Base-by-base conservation (phyloP, 768 basidiomycete species). In the Zangia roseola region DNA sequence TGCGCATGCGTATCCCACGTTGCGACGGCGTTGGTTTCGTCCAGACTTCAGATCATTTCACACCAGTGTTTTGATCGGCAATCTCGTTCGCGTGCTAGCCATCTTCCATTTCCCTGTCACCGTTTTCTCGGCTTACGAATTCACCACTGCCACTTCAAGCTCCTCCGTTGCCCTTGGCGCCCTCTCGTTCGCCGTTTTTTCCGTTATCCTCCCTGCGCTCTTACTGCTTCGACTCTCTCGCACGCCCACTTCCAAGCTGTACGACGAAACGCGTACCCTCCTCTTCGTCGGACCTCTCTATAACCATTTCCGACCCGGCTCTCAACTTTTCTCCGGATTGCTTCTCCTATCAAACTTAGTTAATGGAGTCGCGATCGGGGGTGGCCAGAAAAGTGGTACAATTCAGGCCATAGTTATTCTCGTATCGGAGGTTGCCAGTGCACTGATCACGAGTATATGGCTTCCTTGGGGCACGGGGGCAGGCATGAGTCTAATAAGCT, bases 381-480 rank as follows among this genome's bases (percentile, higher is more conserved):
- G 83, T 31, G 93, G 88, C 10, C 95, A 97, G 71, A 75, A 77
- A 43, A 90, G 88, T 52, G 95, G 94, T 4, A 94, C 92, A 0
- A 84, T 90, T 4, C 97, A 98, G 64, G 88, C 93, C 4, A 84
- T 95, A 55, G 77, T 97, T 45, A 84, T 99, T 54, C 76, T 98
- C 23, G 78, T 97, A 25, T 80, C 92, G 17, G 97, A 99, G 66
- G 87, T 99, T 14, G 76, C 77, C 19, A 84, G 88, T 37, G 91
- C 94, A 6, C 73, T 98, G 49, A 82, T 90, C 23, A 97, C 94
- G 26, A 94, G 90, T 53, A 75, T 95, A 26, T 97, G 92, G 92
- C 78, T 97, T 50, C 94, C 94, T 16, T 99, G 95, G 95, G 92
- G 91, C 25, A 88, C 88, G 45, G 93, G 95, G 2, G 93, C 95